A percentile compares a stretch with the other conserved stretches of the same genome.
Conservation (phyloP, 2,329 filamentous ascomycete genomes). For the Mycosphaerella sp. region DNA sequence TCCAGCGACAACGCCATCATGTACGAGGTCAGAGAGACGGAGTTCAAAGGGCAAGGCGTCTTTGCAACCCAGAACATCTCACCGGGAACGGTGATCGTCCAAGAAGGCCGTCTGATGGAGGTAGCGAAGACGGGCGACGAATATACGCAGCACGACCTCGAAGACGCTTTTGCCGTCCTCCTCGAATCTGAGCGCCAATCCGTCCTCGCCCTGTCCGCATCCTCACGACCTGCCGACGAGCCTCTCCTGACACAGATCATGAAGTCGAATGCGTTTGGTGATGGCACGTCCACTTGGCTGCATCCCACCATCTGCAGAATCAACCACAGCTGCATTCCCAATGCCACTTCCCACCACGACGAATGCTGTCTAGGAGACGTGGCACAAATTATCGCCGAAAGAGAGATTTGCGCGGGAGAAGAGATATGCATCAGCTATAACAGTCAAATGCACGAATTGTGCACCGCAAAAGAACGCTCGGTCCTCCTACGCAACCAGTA, state of each 20-base stretch:
- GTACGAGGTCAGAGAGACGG: neutral
- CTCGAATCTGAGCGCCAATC: neutral
- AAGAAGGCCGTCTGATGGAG: constrained; percentile 8
- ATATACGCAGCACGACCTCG: constrained; percentile 4
- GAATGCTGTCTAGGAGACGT: constrained; percentile 6
- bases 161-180: constrained; percentile 5
- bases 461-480: constrained; percentile 6
- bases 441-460: constrained; percentile 11
- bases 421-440: constrained; percentile 14
- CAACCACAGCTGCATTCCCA: constrained; percentile 13
- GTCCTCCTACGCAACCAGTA: constrained; percentile 10
- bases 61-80: constrained; percentile 6
- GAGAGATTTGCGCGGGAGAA: constrained; percentile 7
- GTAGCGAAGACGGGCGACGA: constrained; percentile 5
- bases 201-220: constrained; percentile 5
- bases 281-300: constrained; percentile 7
- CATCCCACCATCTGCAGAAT: constrained; percentile 12
- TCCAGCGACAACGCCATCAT: neutral
- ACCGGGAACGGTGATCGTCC: constrained; percentile 7
- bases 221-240: neutral
- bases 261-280: constrained; percentile 13
- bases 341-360: constrained; percentile 5
- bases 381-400: constrained; percentile 10
- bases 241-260: constrained; percentile 8
- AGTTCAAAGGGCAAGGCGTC: constrained; percentile 10